These are phyloP conservation scores for Glonium stellatum DNA, from an alignment of 495 filamentous ascomycete genomes.

Conservation along the genomic window DNA sequence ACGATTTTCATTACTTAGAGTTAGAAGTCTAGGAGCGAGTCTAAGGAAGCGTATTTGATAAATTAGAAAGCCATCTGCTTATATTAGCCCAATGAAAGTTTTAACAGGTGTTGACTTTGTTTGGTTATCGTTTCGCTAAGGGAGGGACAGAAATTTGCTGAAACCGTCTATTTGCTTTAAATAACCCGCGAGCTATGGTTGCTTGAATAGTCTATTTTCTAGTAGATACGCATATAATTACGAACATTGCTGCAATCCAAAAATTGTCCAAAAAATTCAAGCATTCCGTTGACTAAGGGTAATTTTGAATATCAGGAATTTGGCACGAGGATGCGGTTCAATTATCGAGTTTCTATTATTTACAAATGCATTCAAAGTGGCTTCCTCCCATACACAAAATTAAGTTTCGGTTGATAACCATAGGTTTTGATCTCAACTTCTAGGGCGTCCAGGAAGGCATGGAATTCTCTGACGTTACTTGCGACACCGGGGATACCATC, in stretches of 20 bases:
- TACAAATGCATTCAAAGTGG: neutral
- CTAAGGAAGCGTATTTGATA: neutral
- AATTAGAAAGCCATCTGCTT: neutral
- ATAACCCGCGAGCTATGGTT: neutral
- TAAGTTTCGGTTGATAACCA: constrained; percentile 15
- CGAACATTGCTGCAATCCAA: neutral
- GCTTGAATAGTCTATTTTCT: neutral
- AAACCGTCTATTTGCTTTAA: neutral
- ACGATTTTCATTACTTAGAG: neutral
- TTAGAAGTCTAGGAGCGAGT: neutral
- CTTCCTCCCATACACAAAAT: constrained; percentile 11
- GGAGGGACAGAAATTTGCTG: neutral
- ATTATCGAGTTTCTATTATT: neutral
- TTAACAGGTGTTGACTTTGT: neutral
- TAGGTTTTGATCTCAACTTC: constrained; percentile 11
- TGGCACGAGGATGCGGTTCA: neutral
- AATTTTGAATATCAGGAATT: neutral
- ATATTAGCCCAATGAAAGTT: neutral
- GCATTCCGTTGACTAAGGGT: neutral
- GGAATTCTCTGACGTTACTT: constrained; percentile 4
- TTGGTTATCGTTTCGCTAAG: neutral
- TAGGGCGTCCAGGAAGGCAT: constrained; percentile 12
- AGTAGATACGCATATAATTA: neutral
- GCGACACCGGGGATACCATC: constrained; percentile 16
- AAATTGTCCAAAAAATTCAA: neutral